A percentile compares a stretch with the other conserved stretches of the same genome.
phyloP scores from a whole-genome alignment of 768 basidiomycete genomes.

The Rickenella mellea region DNA sequence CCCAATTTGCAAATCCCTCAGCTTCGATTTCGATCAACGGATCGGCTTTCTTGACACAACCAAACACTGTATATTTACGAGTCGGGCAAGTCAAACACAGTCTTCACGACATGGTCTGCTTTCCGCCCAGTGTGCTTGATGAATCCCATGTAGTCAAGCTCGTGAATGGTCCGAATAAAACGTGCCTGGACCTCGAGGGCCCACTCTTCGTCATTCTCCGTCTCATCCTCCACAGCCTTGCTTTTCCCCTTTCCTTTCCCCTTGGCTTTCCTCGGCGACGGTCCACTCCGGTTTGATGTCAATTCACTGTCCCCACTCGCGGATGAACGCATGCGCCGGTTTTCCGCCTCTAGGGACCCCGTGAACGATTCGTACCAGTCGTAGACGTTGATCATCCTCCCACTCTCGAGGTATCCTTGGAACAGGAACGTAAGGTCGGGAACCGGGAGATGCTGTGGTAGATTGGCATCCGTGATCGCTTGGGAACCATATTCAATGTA shows the following conservation, averaged over 20 bases:
- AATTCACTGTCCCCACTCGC: background rate
- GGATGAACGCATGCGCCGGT: slow-evolving; percentile 15
- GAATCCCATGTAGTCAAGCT: slow-evolving; percentile 73
- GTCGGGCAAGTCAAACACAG: slow-evolving; percentile 44
- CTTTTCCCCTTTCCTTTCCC: slow-evolving; percentile 11
- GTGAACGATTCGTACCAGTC: slow-evolving; percentile 84
- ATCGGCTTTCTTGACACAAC: too few relatives aligned
- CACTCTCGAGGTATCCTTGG: slow-evolving; percentile 66
- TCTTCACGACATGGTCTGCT: slow-evolving; percentile 64
- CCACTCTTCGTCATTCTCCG: slow-evolving; percentile 33
- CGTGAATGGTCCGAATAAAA: slow-evolving; percentile 73
- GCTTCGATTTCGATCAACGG: too few relatives aligned
- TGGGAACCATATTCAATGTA: slow-evolving; percentile 22
- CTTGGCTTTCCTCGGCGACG: slow-evolving; percentile 15
- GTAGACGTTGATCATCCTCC: slow-evolving; percentile 76
- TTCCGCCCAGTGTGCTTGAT: slow-evolving; percentile 74
- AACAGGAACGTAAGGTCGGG: slow-evolving; percentile 68
- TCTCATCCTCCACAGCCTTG: slow-evolving; percentile 13
- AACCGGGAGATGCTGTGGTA: slow-evolving; percentile 42
- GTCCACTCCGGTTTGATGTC: slow-evolving; percentile 13
- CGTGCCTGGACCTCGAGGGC: slow-evolving; percentile 61
- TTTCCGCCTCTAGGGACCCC: slow-evolving; percentile 53
- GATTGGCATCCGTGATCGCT: slow-evolving; percentile 6
- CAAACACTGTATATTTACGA: too few relatives aligned
- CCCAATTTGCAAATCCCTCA: background rate